A percentile compares a stretch with the other conserved stretches of the same genome.
These are phyloP conservation scores for Suhomyces pyralidae DNA, from an alignment of 805 yeast genomes.

Conservation along the genomic window DNA sequence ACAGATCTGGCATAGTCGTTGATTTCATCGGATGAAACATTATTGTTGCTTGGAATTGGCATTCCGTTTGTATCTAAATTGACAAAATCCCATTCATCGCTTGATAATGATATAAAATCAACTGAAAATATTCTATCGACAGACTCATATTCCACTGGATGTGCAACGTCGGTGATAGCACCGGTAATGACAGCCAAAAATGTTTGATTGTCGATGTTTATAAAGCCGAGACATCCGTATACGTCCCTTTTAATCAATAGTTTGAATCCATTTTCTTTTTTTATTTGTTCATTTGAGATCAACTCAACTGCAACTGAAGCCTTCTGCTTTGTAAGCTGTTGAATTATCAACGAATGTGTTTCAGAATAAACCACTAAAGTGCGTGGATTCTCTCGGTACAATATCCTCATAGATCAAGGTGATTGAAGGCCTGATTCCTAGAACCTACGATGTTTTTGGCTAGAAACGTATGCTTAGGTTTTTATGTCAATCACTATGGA, in stretches of 20 bases:
- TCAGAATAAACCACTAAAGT: conserved; percentile 29
- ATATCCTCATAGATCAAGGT: conserved; percentile 22
- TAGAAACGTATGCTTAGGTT: background rate
- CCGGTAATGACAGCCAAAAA: conserved; percentile 81
- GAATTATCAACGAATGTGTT: conserved; percentile 28
- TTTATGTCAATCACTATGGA: background rate
- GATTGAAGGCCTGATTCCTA: background rate
- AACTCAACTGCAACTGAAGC: conserved; percentile 48
- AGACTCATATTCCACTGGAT: conserved; percentile 75
- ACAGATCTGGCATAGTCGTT: conserved; percentile 19
- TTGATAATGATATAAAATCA: conserved; percentile 77
- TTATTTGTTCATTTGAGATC: conserved; percentile 33
- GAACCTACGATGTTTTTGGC: background rate
- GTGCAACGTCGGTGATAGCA: conserved; percentile 66
- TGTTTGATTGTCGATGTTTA: conserved; percentile 61
- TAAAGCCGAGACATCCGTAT: conserved; percentile 76
- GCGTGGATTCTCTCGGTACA: conserved; percentile 32
- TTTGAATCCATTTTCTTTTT: conserved; percentile 36
- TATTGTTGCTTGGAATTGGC: conserved; percentile 48
- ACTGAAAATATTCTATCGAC: conserved; percentile 80
- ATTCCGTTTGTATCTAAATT: conserved; percentile 67
- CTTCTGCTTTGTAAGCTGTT: conserved; percentile 17
- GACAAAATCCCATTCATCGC: conserved; percentile 74
- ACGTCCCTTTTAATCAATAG: conserved; percentile 40
- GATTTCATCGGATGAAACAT: conserved; percentile 22